Base-by-base conservation (phyloP, 345 rosid species). In the Populus nigra region DNA sequence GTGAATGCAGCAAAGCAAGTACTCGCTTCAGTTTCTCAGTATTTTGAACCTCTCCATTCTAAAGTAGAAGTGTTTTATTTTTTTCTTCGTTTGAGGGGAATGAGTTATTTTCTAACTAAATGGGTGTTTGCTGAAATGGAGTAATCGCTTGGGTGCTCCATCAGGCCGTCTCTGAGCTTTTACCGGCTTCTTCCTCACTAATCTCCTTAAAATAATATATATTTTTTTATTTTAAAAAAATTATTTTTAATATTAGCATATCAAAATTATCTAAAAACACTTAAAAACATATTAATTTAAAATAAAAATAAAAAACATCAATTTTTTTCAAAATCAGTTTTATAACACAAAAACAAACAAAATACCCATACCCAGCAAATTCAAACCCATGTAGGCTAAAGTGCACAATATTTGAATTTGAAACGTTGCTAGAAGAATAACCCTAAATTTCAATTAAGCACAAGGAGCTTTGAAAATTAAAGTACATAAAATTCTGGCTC, bases 401-500 rank as follows among this genome's bases (percentile, higher is more conserved):
- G 4, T 4, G 16, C 65, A 59, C 29, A 23, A 18, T 53, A 10
- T n/a, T 59, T 25, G 65, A 12, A 59, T 59, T 59, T 23, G 29
- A 59, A n/a, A 59, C 12, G 10, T 59, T 3, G 65, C 12, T 59
- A 4, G 65, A 59, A 59, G 65, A 17, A 31, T 18, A 49, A 22
- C 33, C 18, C 65, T 55, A 27, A n/a, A 25, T 13, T 76, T 69
- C 61, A 50, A 36, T 68, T 68, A 68, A 53, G 50, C 15, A 67
- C 31, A 15, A 18, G 11, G 35, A 17, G 41, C 9, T 2, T 69
- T 70, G 66, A 18, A 35, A 6, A 45, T 11, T n/a, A 35, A 23
- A 57, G 49, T 39, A 53, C 72, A 72, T 17, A 33, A 6, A 50
- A 22, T 78, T 47, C 67, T 33, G 65, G 72, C 76, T 33, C 68